Conservation (phyloP, 257 asterid genomes). For the Nicotiana obtusifolia region DNA sequence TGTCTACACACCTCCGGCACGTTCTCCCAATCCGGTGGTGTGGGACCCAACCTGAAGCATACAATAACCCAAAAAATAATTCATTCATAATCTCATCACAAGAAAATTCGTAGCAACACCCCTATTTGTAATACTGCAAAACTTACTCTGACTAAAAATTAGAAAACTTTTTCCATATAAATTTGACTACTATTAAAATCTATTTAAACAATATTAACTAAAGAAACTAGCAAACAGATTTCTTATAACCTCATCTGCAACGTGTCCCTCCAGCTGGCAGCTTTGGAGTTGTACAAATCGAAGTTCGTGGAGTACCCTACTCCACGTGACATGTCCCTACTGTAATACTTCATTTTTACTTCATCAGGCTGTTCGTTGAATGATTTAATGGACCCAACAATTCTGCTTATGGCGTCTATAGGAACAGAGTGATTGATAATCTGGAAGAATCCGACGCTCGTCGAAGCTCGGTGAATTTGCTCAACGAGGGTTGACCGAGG, state of each 20-base stretch:
- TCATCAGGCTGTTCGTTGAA: slow-evolving; percentile 28
- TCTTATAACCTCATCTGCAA: slow-evolving; percentile 17
- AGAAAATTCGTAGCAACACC: too few species aligned
- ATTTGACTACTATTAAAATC: too few species aligned
- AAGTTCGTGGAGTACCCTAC: slow-evolving; percentile 24
- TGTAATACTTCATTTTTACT: slow-evolving; percentile 24
- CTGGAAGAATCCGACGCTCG: slow-evolving; percentile 35
- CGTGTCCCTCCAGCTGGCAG: slow-evolving; percentile 46
- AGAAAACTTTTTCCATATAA: too few species aligned
- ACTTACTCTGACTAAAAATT: too few species aligned
- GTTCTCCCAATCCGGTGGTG: slow-evolving; percentile 24
- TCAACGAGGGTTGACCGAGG: slow-evolving; percentile 20
- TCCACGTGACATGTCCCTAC: slow-evolving; percentile 23
- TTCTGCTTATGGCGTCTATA: neutral
- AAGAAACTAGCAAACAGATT: too few species aligned
- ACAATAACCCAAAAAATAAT: too few species aligned
- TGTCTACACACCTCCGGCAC: slow-evolving; percentile 27
- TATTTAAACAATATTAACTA: too few species aligned
- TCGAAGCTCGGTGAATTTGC: slow-evolving; percentile 22
- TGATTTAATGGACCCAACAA: slow-evolving; percentile 9
- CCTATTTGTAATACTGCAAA: too few species aligned
- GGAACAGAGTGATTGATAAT: slow-evolving; percentile 31
- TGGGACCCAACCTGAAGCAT: slow-evolving; percentile 12
- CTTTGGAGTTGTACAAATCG: slow-evolving; percentile 37
- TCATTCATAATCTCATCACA: too few species aligned